These are phyloP conservation scores for Amanita brunnescens DNA, from an alignment of 768 basidiomycete genomes.

Conservation along the genomic window DNA sequence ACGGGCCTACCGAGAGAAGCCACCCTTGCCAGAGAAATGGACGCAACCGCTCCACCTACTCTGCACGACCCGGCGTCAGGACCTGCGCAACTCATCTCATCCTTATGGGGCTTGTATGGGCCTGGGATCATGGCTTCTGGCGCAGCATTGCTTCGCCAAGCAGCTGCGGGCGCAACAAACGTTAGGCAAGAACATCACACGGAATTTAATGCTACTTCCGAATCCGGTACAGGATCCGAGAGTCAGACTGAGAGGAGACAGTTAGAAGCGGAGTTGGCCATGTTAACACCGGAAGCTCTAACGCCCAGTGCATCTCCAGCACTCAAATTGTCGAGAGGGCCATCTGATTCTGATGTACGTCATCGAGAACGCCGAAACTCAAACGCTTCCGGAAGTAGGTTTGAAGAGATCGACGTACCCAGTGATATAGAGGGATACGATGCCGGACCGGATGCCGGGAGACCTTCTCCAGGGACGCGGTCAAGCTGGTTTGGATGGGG, in stretches of 20 bases:
- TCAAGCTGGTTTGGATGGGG: slow-evolving; percentile 49
- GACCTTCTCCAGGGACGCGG: slow-evolving; percentile 18
- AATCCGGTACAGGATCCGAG: slow-evolving; percentile 2
- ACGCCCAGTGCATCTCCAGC: slow-evolving; percentile 26
- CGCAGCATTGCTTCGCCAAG: slow-evolving; percentile 49
- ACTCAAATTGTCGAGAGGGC: slow-evolving; percentile 24
- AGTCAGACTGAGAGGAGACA: slow-evolving; percentile 29
- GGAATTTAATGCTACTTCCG: slow-evolving; percentile 13
- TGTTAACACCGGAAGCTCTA: slow-evolving; percentile 26
- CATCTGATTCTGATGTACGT: slow-evolving; percentile 31
- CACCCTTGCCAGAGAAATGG: slow-evolving; percentile 14
- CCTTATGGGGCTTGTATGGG: slow-evolving; percentile 74
- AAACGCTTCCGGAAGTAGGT: slow-evolving; percentile 26
- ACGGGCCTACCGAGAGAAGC: slow-evolving; percentile 32
- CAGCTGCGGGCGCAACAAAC: slow-evolving; percentile 28
- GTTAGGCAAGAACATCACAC: slow-evolving; percentile 21
- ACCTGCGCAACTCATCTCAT: slow-evolving; percentile 54
- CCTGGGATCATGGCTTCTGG: slow-evolving; percentile 64
- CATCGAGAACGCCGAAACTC: slow-evolving; percentile 37
- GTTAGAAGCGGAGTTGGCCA: slow-evolving; percentile 51
- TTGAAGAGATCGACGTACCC: slow-evolving; percentile 66
- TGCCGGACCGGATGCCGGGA: slow-evolving; percentile 31
- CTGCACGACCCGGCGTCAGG: slow-evolving; percentile 49
- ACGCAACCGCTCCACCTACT: slow-evolving; percentile 32
- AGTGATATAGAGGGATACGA: slow-evolving; percentile 65